Base-by-base conservation (phyloP, 2,329 filamentous ascomycete species). In the Phyllosticta citriasiana region DNA sequence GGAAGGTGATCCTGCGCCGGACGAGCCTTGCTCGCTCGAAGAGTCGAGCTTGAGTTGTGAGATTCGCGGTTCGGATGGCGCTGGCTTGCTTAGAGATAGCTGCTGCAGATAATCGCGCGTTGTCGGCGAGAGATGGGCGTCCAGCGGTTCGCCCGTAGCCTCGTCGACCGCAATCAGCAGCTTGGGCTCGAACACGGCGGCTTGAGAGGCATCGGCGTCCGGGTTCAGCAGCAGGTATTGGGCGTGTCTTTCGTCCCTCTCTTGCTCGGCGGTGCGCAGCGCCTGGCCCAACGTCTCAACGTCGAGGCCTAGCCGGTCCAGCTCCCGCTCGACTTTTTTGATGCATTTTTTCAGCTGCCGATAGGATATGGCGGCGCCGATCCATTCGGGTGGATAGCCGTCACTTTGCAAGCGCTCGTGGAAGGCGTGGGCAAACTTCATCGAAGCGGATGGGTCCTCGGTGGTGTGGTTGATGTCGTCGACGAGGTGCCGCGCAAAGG, bases 401-500 rank as follows among this genome's bases (percentile, higher is more conserved):
- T 89, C 87, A 65, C 79, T 82, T 64, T 83, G 79, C 64, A 96
- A 80, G 57, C 82, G 81, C 67, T 87, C 82, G 70, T 86, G 84
- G 72, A 91, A 94, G 69, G 86, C 83, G 71, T 88, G 88, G 27
- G 86, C 89, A 74, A 95, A 96, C 80, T 96, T 96, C 91, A 96
- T 96, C 64, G 40, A n/a, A n/a, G 54, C 24, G 33, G 54, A 24
- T n/a, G 33, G 35, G 50, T 55, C 24, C 12, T 33, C 24, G 55
- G 50, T 55, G 55, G 12, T 51, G 16, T 35, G 27, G 55, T 53
- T 12, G 50, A 19, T 35, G 14, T 47, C 7, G 40, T 16, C 26
- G 25, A n/a, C 25, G 35, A 47, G 14, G 40, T 24, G 25, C 52
- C 52, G 19, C 6, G n/a, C n/a, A n/a, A n/a, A 51, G 52, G 33